phyloP scores from a whole-genome alignment of 192 early-diverging fungal genomes.

The Podila minutissima region DNA sequence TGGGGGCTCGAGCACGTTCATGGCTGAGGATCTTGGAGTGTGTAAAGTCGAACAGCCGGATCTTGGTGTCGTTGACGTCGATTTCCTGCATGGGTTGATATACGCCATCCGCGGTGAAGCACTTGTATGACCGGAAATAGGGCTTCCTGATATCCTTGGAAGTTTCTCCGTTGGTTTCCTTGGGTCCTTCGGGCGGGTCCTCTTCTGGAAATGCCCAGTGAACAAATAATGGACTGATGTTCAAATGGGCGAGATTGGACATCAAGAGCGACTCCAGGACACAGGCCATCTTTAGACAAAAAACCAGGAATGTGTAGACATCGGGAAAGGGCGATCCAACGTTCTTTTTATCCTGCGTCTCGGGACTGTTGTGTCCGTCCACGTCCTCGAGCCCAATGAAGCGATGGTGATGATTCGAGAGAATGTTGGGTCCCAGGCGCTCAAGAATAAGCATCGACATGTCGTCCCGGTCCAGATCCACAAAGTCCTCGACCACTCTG shows the following conservation, averaged over 20 bases:
- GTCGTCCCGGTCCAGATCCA: constrained; percentile 36
- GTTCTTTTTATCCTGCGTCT: constrained; percentile 10
- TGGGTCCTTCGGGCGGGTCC: background rate
- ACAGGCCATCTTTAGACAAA: constrained; percentile 33
- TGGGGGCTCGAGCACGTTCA: constrained; percentile 45
- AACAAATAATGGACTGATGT: constrained; percentile 30
- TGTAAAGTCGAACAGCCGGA: constrained; percentile 43
- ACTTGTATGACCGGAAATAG: constrained; percentile 1
- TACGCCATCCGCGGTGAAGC: constrained; percentile 5
- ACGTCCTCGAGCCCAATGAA: constrained; percentile 32
- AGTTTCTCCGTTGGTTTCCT: constrained; percentile 2
- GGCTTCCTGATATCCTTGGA: background rate
- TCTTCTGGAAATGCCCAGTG: constrained; percentile 25
- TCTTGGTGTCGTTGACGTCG: constrained; percentile 38
- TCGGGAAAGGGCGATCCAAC: constrained; percentile 38
- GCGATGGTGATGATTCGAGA: constrained; percentile 27
- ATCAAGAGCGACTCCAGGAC: constrained; percentile 24
- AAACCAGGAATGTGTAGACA: constrained; percentile 34
- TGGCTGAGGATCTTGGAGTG: constrained; percentile 48
- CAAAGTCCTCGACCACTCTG: constrained; percentile 32
- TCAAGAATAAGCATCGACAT: constrained; percentile 37
- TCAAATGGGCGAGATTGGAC: constrained; percentile 29
- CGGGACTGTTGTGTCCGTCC: constrained; percentile 11
- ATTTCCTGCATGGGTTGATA: constrained; percentile 4
- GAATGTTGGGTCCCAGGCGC: constrained; percentile 29